Base-by-base conservation (phyloP, 306 rosid genomes). In the Trifolium subterraneum region DNA sequence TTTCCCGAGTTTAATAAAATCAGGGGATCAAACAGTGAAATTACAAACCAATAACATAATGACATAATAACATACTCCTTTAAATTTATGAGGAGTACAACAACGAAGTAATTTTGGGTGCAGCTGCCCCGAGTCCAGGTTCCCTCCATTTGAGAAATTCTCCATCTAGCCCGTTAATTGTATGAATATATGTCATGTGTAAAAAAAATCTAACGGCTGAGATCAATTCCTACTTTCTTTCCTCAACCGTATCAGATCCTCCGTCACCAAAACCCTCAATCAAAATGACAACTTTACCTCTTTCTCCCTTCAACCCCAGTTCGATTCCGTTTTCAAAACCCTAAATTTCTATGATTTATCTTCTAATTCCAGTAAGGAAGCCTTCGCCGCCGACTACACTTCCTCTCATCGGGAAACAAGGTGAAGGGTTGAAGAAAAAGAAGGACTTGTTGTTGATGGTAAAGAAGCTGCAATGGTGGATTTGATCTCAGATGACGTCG, bases 391-490 rank as follows among this genome's bases (percentile, higher is more conserved):
- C 70, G 68, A 22, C 38, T 68, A 45, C 82, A 33, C 25, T 82
- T 6, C 87, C 90, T 0, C 76, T 79, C 52, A 74, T 90, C 9
- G 84, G 82, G 45, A 77, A 79, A 7, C 44, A 27, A 9, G 12
- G 35, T 16, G 77, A 74, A 10, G 82, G 89, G n/a, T 70, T 91
- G 87, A 88, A 77, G 87, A 93, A 93, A 88, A 93, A 93, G 89
- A 94, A 88, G 84, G 93, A 48, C 44, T 22, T 11, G 13, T 65
- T 15, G 97, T 87, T 12, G 64, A 74, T 22, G 80, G 79, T 4
- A 86, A 68, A 18, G 87, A 86, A 45, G 75, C 62, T 1, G 50
- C 81, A 3, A n/a, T 54, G 48, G 65, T 70, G 9, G 77, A 78
- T 35, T 18, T 78, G 5, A 36, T 36, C 7, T 56, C 71, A 2